A percentile compares a stretch with the other conserved stretches of the same genome.
These are phyloP conservation scores for Termitomyces sp. DNA, from an alignment of 768 basidiomycete species.

Conservation along the genomic window DNA sequence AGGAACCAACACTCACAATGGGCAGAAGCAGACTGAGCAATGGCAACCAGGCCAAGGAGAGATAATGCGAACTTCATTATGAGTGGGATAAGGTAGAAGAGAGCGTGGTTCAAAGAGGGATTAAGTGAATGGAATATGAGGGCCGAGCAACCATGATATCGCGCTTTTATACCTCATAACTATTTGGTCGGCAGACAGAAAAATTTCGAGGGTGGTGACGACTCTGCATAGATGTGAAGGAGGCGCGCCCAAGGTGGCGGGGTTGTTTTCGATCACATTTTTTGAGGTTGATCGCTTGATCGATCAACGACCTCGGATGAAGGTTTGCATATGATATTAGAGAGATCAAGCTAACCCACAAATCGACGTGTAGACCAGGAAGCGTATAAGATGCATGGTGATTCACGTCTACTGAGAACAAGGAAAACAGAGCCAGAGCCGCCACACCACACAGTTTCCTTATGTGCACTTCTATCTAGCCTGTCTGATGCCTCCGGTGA, in stretches of 20 bases:
- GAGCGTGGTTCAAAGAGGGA: background rate
- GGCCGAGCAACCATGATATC: background rate
- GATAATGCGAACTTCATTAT: constrained; percentile 19
- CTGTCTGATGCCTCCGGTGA: background rate
- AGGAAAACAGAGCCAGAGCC: background rate
- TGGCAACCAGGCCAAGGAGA: constrained; percentile 15
- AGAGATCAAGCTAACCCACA: background rate
- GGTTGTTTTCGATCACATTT: background rate
- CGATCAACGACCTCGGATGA: background rate
- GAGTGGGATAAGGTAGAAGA: background rate
- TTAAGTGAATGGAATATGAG: background rate
- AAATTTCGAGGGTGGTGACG: background rate
- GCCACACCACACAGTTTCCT: too few relatives aligned
- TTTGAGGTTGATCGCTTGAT: background rate
- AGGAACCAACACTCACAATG: constrained; percentile 6
- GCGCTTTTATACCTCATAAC: background rate
- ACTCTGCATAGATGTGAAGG: background rate
- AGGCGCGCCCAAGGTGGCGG: background rate
- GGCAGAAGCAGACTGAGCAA: constrained; percentile 11
- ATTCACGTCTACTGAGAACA: background rate
- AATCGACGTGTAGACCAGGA: background rate
- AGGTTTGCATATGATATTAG: background rate
- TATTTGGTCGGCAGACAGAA: background rate
- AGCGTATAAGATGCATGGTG: background rate
- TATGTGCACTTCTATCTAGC: background rate